Base-by-base conservation (phyloP, 106 monocot species). In the Phalaenopsis equestris region DNA sequence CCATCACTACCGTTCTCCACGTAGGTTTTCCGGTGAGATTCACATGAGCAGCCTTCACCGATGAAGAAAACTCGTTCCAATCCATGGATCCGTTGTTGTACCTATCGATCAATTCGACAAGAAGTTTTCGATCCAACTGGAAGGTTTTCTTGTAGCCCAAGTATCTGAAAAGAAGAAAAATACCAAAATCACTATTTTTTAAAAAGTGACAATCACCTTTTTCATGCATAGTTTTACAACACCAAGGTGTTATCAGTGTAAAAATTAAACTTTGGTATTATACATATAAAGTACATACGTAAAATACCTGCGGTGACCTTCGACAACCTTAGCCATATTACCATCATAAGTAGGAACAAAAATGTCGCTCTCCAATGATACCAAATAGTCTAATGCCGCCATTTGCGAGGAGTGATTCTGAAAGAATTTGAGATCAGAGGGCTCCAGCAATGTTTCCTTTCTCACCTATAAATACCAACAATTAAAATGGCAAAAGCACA, bases 271-370 rank as follows among this genome's bases (percentile, higher is more conserved):
- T 30, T 30, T 30, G 30, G 30, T 30, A 30, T 30, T 30, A 30
- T 30, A 30, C 30, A 30, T 30, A 30, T 30, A 30, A 30, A 30
- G 30, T 30, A 30, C 0, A 30, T 30, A 30, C 30, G 42, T 17
- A 18, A 8, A 73, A 38, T 88, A 93, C 93, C 96, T 93, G 72
- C 96, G 88, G 84, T 96, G 96, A 41, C 96, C 96, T 86, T 97
- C 96, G 14, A 97, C 96, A 82, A 97, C 92, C 84, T 89, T 92
- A 21, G 95, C 95, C 95, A 95, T 95, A 81, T 95, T 95, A n/a
- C 95, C 95, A 81, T 92, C 95, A 80, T 92, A 95, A 39, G 95
- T 95, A 57, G 95, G 95, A 79, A 95, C 88, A 89, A 95, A 95
- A 1, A 95, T 90, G 67, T 95, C 92, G 39, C 95, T 92, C 80